phyloP scores from a whole-genome alignment of 164 flowering plant genomes.

The Vitis cinerea region DNA sequence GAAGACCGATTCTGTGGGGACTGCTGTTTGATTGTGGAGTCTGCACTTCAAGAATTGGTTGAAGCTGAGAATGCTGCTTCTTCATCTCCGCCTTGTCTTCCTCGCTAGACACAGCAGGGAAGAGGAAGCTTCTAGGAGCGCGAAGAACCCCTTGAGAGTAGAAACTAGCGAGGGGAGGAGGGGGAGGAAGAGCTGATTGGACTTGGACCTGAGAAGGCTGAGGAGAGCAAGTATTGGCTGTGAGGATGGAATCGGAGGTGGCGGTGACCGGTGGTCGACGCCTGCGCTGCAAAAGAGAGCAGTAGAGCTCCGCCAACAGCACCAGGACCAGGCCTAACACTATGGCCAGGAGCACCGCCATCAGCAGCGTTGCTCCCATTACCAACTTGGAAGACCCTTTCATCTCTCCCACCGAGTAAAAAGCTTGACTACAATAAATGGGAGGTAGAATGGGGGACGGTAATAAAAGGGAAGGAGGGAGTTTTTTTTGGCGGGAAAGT shows the following conservation, averaged over 20 bases:
- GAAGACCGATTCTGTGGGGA: conserved; percentile 23
- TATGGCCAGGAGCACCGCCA: conserved; percentile 57
- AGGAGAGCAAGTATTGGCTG: background rate
- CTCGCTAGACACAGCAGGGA: conserved; percentile 36
- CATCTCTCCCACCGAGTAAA: conserved; percentile 35
- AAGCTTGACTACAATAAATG: no score
- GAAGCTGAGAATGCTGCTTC: conserved; percentile 21
- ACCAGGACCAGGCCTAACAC: conserved; percentile 61
- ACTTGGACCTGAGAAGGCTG: conserved; percentile 8
- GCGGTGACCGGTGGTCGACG: conserved; percentile 19
- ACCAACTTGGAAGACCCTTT: conserved; percentile 64
- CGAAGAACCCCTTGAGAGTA: conserved; percentile 66
- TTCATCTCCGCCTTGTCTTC: conserved; percentile 14
- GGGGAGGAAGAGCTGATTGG: conserved; percentile 15
- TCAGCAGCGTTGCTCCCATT: conserved; percentile 66
- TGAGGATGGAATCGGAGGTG: background rate
- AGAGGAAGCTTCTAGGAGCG: conserved; percentile 66
- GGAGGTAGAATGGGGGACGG: background rate
- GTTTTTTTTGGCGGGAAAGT: conserved; percentile 45
- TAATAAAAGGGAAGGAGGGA: conserved; percentile 6
- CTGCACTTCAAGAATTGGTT: conserved; percentile 20
- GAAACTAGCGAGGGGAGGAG: conserved; percentile 33
- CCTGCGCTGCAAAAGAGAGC: conserved; percentile 64
- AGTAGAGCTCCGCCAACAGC: conserved; percentile 83
- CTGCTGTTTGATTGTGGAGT: conserved; percentile 18